Base-by-base conservation (phyloP, 148 eudicot species). In the Simmondsia chinensis region DNA sequence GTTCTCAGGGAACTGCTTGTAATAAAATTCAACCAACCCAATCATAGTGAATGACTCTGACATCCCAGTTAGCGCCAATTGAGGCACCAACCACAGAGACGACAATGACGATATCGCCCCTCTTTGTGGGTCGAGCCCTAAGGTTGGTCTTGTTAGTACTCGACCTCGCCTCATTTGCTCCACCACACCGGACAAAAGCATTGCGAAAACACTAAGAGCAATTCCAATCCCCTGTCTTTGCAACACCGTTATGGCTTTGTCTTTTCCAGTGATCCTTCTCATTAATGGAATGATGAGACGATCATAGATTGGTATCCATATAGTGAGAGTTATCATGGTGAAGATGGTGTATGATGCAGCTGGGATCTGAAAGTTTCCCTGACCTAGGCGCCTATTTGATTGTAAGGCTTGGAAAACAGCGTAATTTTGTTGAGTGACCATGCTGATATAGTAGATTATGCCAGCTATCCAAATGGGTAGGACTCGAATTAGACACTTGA, bases 271-370 rank as follows among this genome's bases (percentile, higher is more conserved):
- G 34, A 72, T 0, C 34, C 45, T 72, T 11, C 80, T 57, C 4
- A 75, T 65, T 15, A 30, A 14, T 6, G 86, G 86, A 29, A 77
- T 69, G 4, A 85, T 3, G 10, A 77, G 4, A 12, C 89, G 50
- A 57, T 85, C 89, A 35, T 85, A 85, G 7, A 85, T 18, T 0
- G 85, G 85, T 10, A 80, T 60, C 68, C 75, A 79, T 3, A 79
- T 20, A 0, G 70, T 72, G 52, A 82, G 46, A 41, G 68, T 61
- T 18, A 75, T 20, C 76, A 75, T 75, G 15, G 69, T 18, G 71
- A 77, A 68, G 9, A 75, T 50, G 3, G 20, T n/a, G 64, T 69
- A 74, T 13, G 86, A 69, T 0, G 82, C 85, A 2, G 79, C 79
- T 2, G 94, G 94, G 52, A 83, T 68, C 24, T 61, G 16, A 66